Percentiles rank a stretch among this genome's conserved stretches.
phyloP scores from a whole-genome alignment of 2,329 filamentous ascomycete species.

The Calonectria ilicicola region DNA sequence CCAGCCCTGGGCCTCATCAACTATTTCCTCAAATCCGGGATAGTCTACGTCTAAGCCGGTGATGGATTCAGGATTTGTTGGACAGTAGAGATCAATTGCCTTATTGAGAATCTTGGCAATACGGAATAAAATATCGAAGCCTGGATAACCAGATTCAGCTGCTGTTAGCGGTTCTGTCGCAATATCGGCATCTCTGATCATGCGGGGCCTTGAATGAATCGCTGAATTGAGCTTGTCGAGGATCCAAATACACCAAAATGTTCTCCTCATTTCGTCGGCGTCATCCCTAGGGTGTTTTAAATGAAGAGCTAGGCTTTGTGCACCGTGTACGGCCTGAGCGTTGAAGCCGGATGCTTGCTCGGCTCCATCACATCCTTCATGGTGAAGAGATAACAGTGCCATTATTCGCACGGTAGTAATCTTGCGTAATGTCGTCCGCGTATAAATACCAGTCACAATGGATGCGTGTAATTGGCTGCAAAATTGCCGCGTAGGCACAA shows the following conservation, averaged over 20 bases:
- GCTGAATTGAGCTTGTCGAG: slow-evolving; percentile 12
- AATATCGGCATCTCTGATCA: slow-evolving; percentile 5
- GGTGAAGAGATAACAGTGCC: slow-evolving; percentile 1
- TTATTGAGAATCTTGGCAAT: slow-evolving; percentile 9
- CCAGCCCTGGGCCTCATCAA: not conserved
- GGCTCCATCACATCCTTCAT: slow-evolving; percentile 7
- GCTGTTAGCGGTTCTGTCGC: not conserved
- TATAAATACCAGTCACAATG: not conserved
- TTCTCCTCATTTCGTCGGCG: not conserved
- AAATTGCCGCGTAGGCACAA: not conserved
- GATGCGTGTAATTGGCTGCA: not conserved
- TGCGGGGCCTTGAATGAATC: slow-evolving; percentile 12
- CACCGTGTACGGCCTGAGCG: slow-evolving; percentile 3
- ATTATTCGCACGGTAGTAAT: not conserved
- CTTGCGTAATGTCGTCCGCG: not conserved
- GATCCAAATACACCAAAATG: slow-evolving; percentile 13
- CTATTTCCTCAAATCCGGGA: not conserved
- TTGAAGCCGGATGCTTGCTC: slow-evolving; percentile 3
- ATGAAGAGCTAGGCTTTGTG: slow-evolving; percentile 1
- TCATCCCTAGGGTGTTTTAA: not conserved
- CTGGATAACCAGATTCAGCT: not conserved
- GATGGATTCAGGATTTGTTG: not conserved
- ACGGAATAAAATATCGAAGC: not conserved
- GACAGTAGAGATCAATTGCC: slow-evolving; percentile 5
- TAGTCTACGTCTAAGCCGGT: not conserved